Base-by-base conservation (phyloP, 1,139 yeast genomes). In the Lodderomyces elongisporus region DNA sequence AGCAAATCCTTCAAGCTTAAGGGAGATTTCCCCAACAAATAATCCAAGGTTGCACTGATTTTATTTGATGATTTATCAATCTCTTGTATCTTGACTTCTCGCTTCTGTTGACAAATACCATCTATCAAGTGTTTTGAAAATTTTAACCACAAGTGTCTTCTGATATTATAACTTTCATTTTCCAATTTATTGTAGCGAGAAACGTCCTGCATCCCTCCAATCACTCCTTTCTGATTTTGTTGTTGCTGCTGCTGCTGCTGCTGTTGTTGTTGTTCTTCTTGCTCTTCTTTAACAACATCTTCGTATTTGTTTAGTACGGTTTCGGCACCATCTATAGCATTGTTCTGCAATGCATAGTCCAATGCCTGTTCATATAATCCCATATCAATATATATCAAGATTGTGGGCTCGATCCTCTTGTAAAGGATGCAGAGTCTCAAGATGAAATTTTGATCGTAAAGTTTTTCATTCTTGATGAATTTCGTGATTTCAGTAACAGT, bases 351-450 rank as follows among this genome's bases (percentile, higher is more conserved):
- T 0, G 96, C 93, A 39, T 89, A 53, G 32, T 70, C 67, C 26
- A 89, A 77, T 0, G 97, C 97, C 39, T 85, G 91, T 40, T 85
- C 95, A 50, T 70, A 85, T 32, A 83, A 65, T 4, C 70, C 76
- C 62, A 85, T 60, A 37, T 66, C 71, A 36, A 76, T 66, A 45
- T 84, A 77, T 22, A 91, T 72, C 38, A 75, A 71, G 4, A 87
- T 78, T 0, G 94, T 87, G 1, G 89, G 74, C 40, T 75, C 75
- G 31, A 70, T 65, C 38, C 75, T 77, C 12, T 70, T 56, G 48
- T 75, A 70, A 32, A 72, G 71, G 33, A 83, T 68, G 47, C 95
- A 85, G 26, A 88, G 57, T 36, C 97, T 64, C 28, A 91, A 57
- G 2, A 89, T 75, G 44, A 84, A 85, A 44, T 85, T 88, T 2